phyloP scores from a whole-genome alignment of 192 early-diverging fungal genomes.

The Coemansia sp. region DNA sequence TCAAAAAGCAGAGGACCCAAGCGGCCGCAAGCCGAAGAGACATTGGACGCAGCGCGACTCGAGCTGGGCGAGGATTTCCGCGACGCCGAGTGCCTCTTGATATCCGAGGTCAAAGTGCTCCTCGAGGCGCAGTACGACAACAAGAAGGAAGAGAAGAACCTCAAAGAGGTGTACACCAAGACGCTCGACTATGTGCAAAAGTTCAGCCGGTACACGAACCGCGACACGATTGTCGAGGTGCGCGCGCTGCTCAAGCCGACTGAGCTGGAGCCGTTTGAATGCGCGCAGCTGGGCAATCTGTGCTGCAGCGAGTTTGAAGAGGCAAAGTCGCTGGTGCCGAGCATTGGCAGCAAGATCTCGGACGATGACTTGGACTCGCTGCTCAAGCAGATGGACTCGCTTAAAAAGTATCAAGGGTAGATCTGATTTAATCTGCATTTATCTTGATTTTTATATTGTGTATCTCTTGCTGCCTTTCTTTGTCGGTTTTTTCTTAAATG shows the following conservation, averaged over 20 bases:
- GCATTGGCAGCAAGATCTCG: slow-evolving; percentile 70
- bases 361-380: slow-evolving; percentile 73
- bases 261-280: slow-evolving; percentile 77
- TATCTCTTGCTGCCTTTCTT: too few species aligned
- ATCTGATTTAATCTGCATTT: neutral
- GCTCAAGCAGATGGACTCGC: slow-evolving; percentile 76
- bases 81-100: slow-evolving; percentile 67
- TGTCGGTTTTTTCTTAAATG: neutral
- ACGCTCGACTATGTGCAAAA: slow-evolving; percentile 80
- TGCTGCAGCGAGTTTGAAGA: slow-evolving; percentile 90
- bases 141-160: slow-evolving; percentile 54
- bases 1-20: slow-evolving; percentile 4
- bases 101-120: slow-evolving; percentile 70
- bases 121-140: slow-evolving; percentile 62
- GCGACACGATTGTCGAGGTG: slow-evolving; percentile 82
- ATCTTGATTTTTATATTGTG: too few species aligned
- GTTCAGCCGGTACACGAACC: slow-evolving; percentile 83
- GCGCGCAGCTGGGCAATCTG: slow-evolving; percentile 88
- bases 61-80: slow-evolving; percentile 61
- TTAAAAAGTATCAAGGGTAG: slow-evolving; percentile 71
- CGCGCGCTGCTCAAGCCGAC: slow-evolving; percentile 41
- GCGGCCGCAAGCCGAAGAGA: slow-evolving; percentile 29
- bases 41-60: slow-evolving; percentile 37
- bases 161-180: slow-evolving; percentile 69
- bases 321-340: slow-evolving; percentile 87